Evolutionary conservation across 169 alveolate species (phyloP), one percentile per base, ranked within the genome.

Genomic region (Theileria orientalis): DNA sequence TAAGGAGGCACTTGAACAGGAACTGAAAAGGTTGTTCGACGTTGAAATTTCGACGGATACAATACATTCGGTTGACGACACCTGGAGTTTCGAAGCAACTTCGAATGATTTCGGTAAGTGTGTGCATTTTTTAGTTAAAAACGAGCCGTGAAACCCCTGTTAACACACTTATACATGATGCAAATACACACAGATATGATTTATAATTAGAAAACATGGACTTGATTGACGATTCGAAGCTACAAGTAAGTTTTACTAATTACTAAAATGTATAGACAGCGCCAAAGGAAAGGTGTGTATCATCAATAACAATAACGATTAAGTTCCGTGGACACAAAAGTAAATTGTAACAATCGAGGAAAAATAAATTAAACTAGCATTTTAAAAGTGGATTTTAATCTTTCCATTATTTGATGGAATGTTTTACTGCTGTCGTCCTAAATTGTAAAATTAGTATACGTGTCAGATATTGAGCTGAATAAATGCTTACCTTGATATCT

Each of bases 11-110:
- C 41, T 75, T 2, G 84, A 75, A 51, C 61, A 11, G 23, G 21
- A 13, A 3, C 63, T 75, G 49, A 75, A 75, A 67, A 19, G 77
- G 8, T 41, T 76, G 40, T 56, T 76, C 7, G 46, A 44, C 19
- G 79, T 76, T 9, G 74, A 67, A 1, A 76, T 76, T 30, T 32
- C 74, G 5, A 69, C 85, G 30, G 85, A 69, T n/a, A 21, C 79
- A 7, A 73, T 76, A 2, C 19, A 40, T 1, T 76, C 78, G 44
- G 5, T 35, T n/a, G 85, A 76, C 33, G 85, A 76, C 52, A 63
- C 66, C 51, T 76, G 62, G 52, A 5, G 21, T 3, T 61, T 51
- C 71, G 44, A 51, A 9, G 44, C 44, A 37, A 9, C 44, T 37
- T 5, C 44, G 9, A 37, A 5, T 9, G 9, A 37, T 37, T 9